Conservation (phyloP, 306 rosid species). For the Glycine tomentella region DNA sequence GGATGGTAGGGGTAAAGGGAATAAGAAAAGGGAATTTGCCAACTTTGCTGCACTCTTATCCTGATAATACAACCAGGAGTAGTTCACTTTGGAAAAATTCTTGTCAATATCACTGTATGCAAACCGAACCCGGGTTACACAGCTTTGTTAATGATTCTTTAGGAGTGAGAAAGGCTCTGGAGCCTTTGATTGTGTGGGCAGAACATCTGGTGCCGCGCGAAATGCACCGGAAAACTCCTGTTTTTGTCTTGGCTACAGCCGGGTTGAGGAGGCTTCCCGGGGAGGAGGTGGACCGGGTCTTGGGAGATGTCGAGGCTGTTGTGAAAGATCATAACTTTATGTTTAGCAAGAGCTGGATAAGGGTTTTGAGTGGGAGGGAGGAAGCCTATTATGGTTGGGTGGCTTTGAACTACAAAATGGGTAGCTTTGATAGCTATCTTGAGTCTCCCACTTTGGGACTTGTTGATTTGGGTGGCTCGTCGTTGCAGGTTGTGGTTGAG, state of each 20-base stretch:
- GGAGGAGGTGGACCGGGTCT: conserved; percentile 53
- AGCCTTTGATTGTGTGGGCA: conserved; percentile 76
- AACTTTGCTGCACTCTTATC: conserved; percentile 66
- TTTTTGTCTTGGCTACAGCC: conserved; percentile 82
- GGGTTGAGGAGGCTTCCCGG: conserved; percentile 68
- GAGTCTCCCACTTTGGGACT: conserved; percentile 69
- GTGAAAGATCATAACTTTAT: conserved; percentile 58
- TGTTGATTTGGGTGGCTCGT: conserved; percentile 90
- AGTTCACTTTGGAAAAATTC: conserved; percentile 57
- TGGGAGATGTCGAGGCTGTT: conserved; percentile 67
- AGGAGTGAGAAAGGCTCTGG: conserved; percentile 68
- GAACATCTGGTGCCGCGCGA: conserved; percentile 62
- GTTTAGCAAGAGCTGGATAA: conserved; percentile 68
- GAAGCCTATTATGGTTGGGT: conserved; percentile 92
- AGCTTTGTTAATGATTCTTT: conserved; percentile 69
- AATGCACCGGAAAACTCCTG: conserved; percentile 60
- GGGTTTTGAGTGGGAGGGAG: conserved; percentile 86
- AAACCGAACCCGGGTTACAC: conserved; percentile 87
- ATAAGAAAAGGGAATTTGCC: conserved; percentile 55
- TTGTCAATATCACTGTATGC: conserved; percentile 84
- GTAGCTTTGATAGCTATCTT: conserved; percentile 47
- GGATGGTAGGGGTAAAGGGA: conserved; percentile 49
- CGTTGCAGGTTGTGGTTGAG: conserved; percentile 71
- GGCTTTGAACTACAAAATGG: conserved; percentile 83
- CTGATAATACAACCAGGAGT: conserved; percentile 58